These are phyloP conservation scores for Microglena sp. DNA, from an alignment of 139 green algal species.

Conservation along the genomic window DNA sequence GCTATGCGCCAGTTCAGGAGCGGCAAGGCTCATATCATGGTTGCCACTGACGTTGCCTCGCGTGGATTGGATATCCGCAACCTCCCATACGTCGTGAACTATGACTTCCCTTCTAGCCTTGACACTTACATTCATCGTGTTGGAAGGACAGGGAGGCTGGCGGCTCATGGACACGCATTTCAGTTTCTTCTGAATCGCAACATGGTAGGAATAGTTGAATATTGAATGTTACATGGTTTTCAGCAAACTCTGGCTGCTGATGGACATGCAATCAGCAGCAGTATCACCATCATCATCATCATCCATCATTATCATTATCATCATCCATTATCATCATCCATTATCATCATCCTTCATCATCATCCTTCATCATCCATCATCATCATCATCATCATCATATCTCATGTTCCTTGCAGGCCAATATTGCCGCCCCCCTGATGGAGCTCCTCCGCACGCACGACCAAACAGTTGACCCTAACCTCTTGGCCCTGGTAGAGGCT, in stretches of 20 bases:
- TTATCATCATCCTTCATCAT: background rate
- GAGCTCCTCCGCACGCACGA: conserved; percentile 52
- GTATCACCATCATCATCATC: background rate
- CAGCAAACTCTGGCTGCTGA: background rate
- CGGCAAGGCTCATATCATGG: conserved; percentile 63
- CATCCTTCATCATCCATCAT: background rate
- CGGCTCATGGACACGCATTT: conserved; percentile 70
- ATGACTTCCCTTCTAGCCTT: conserved; percentile 74
- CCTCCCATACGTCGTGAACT: conserved; percentile 81
- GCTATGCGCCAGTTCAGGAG: conserved; percentile 57
- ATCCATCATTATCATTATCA: background rate
- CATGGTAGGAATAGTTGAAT: conserved; percentile 27
- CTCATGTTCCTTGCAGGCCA: too few species aligned
- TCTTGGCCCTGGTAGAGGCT: conserved; percentile 56
- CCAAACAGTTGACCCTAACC: conserved; percentile 71
- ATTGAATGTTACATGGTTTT: background rate
- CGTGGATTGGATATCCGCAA: conserved; percentile 67
- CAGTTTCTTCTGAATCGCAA: conserved; percentile 86
- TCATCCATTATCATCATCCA: background rate
- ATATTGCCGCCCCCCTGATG: conserved; percentile 51
- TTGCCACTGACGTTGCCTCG: conserved; percentile 77
- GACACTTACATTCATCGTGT: conserved; percentile 91
- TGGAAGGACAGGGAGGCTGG: conserved; percentile 80
- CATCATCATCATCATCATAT: background rate
- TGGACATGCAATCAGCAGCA: background rate